Conservation (phyloP, 2,329 filamentous ascomycete species). For the Aspergillus tanneri region DNA sequence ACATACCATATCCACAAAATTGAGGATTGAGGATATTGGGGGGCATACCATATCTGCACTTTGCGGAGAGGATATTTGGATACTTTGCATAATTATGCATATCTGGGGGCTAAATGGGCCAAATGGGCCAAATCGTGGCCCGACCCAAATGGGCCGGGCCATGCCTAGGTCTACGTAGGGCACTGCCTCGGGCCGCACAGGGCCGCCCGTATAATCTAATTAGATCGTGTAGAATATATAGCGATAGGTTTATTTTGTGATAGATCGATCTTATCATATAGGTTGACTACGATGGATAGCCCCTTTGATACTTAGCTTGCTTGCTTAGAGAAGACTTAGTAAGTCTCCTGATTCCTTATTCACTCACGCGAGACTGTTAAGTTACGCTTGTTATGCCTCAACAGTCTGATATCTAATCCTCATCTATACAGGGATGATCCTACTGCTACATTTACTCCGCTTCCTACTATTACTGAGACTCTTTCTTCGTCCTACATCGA, state of each 20-base stretch:
- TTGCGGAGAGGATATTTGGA: slow-evolving; percentile 1
- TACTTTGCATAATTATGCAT: too few relatives aligned
- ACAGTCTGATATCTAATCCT: background rate
- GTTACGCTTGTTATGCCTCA: background rate
- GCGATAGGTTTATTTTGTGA: background rate
- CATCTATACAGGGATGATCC: background rate
- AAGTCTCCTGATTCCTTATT: background rate
- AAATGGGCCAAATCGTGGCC: too few relatives aligned
- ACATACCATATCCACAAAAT: too few relatives aligned
- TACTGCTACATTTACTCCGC: background rate
- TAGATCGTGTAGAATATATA: background rate
- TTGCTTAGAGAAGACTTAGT: background rate
- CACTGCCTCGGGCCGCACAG: background rate
- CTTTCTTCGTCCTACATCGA: background rate
- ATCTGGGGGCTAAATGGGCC: too few relatives aligned
- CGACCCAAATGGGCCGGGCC: too few relatives aligned
- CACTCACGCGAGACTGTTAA: background rate
- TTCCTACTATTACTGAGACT: background rate
- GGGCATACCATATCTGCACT: background rate
- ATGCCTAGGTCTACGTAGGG: too few relatives aligned
- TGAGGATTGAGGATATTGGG: slow-evolving; percentile 2
- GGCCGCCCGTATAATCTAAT: background rate
- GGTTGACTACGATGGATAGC: background rate
- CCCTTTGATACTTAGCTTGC: background rate
- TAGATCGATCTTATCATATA: background rate